Base-by-base conservation (phyloP, 1,139 yeast species). In the Scheffersomyces cryptocercus region DNA sequence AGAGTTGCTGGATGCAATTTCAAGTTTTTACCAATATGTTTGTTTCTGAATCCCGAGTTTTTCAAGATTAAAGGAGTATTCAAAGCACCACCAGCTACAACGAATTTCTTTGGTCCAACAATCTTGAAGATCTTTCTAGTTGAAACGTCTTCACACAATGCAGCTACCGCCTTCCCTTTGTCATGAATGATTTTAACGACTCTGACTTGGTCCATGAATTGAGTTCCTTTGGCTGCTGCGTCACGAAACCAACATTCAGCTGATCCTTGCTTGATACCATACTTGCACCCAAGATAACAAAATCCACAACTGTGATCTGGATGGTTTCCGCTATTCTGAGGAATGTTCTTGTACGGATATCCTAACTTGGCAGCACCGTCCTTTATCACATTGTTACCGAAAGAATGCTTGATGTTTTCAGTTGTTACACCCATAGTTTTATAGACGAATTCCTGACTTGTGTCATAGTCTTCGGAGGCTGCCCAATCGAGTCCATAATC, bases 191-290 rank as follows among this genome's bases (percentile, higher is more conserved):
- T 64, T 29, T 58, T 52, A 10, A 61, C 48, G 1, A 79, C 85
- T 34, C 59, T 56, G 3, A 79, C 77, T 47, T 75, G 68, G 46
- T 74, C 80, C 66, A 80, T 66, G 47, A 81, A 70, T 51, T 70
- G 64, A 9, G 77, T 63, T 1, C 85, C 85, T 26, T 67, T 61
- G n/a, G 62, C 68, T 2, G 72, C 70, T 0, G 85, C 82, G 35
- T 71, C 77, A 40, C 72, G 66, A 44, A 81, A 70, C 85, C 85
- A 81, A 53, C 72, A 69, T 34, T 66, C 76, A 8, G 70, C 64
- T 7, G 80, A 68, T 6, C 85, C 84, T 55, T 78, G 82, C 49
- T 79, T 80, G 44, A 75, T 64, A 11, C 81, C 84, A 59, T 58
- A 65, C 41, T 68, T 75, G 55, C 83, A 78, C 11, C 85, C 85